Conservation (phyloP, 1,284 basidiomycete species). For the Schizophyllum amplum region DNA sequence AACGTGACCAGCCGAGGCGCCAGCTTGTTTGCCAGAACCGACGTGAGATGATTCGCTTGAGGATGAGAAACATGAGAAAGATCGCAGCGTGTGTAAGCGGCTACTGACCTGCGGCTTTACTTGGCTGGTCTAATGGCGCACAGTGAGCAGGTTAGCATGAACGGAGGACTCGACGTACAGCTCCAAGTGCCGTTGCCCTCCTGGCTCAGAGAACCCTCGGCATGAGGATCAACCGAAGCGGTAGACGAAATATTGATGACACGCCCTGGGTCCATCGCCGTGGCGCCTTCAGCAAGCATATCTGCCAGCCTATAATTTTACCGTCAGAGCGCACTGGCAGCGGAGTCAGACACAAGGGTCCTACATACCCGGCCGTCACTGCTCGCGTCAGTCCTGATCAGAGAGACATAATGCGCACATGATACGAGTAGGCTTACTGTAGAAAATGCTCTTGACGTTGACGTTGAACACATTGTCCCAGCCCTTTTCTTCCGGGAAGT, state of each 20-base stretch:
- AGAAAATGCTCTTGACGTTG: constrained; percentile 79
- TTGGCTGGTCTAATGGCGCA: constrained; percentile 51
- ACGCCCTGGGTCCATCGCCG: constrained; percentile 58
- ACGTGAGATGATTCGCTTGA: constrained; percentile 74
- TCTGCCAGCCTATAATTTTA: constrained; percentile 43
- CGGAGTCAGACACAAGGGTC: background rate
- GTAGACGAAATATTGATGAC: constrained; percentile 81
- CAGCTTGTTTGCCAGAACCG: constrained; percentile 64
- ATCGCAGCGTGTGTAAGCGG: background rate
- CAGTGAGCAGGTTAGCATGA: too few relatives aligned
- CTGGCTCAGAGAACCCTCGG: constrained; percentile 42
- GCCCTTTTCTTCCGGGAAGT: constrained; percentile 73
- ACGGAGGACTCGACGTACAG: constrained; percentile 44
- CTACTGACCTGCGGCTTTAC: constrained; percentile 61
- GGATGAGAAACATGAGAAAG: background rate
- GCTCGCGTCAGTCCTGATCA: background rate
- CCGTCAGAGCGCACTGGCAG: background rate
- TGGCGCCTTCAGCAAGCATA: constrained; percentile 60
- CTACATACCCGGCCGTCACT: constrained; percentile 63
- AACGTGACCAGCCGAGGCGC: constrained; percentile 57
- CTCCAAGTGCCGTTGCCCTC: constrained; percentile 71
- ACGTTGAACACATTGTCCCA: constrained; percentile 80
- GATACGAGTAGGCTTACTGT: constrained; percentile 38
- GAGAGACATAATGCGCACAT: constrained; percentile 4
- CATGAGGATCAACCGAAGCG: constrained; percentile 51